Base-by-base conservation (phyloP, 2,329 filamentous ascomycete species). In the Endothia cerciana region DNA sequence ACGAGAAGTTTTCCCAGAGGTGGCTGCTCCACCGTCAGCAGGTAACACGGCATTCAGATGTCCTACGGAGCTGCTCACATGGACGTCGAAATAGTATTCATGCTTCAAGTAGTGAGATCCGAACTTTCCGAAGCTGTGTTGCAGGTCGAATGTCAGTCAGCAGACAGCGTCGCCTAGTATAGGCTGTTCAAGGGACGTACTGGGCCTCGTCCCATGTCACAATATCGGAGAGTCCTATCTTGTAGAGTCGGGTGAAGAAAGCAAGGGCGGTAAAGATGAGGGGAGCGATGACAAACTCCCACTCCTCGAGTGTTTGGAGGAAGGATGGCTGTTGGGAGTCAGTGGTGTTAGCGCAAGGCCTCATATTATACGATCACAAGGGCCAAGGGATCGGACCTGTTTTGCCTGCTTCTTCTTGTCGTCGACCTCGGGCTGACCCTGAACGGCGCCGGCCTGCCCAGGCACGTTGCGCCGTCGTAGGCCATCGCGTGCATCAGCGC, bases 1-100 rank as follows among this genome's bases (percentile, higher is more conserved):
- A 99, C 94, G 65, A 99, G 89, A 88, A 99, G 98, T 84, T 99
- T 99, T 77, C 95, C 95, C 68, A 99, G 88, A 63, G 95, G 95
- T 70, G 95, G 95, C 79, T 97, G 71, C 40, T 72, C 71, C 59
- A 59, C 28, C 58, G 65, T 72, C 69, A 73, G 70, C 66, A 63
- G 28, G 59, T 40, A 40, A 28, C 56, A 19, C 40, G 28, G 25
- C 13, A 36, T 56, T 28, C 7, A 30, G 19, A 7, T 28, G 7
- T 11, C 25, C 47, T 40, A 45, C 17, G 33, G n/a, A n/a, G 6
- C 11, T 38, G 71, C 71, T 69, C 71, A 70, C 73, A 76, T 80
- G 78, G 51, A 82, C 83, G 84, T 97, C 92, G 82, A 99, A 99
- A 86, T 99, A 99, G 84, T 98, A 97, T 80, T 99, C 95, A 78